Base-by-base conservation (phyloP, 305 asterid species). In the Fraxinus latifolia region DNA sequence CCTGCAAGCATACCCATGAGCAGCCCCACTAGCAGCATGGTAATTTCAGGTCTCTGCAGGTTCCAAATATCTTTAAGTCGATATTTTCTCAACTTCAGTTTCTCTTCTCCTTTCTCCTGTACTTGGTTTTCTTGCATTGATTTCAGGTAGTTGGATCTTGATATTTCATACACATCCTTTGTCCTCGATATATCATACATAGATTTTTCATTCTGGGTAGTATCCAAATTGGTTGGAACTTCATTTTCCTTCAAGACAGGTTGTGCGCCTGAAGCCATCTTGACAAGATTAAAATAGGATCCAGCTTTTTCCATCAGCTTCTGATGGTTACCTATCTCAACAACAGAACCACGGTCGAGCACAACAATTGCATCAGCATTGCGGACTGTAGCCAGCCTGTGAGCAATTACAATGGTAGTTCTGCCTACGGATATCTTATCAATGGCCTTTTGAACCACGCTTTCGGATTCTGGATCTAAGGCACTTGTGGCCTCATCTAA, bases 401-500 rank as follows among this genome's bases (percentile, higher is more conserved):
- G 98, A 83, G 96, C 98, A 83, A 94, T 94, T 83, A 91, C 90
- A 60, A 91, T 74, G 4, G 97, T 90, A 53, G 98, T 94, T 85
- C 96, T 88, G 77, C 91, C 93, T 37, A 60, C 77, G 5, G 96
- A 91, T 72, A 91, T 91, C 86, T 90, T 90, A 77, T 92, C 95
- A 53, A 94, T 92, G 72, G 98, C 97, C 87, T 89, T 87, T 80
- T 94, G 98, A 73, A 94, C 98, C 1, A 86, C 78, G 3, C 86
- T 81, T 82, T 94, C 97, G 2, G 98, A 91, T 77, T 91, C 91
- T 0, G 95, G 90, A 77, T 93, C 97, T 15, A 93, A 79, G 25
- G 97, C 97, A 83, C 97, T 93, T 34, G 97, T 93, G 11, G 97
- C 97, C 89, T 93, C 97, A 55, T 93, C 97, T 82, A 92, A 77